Conservation (phyloP, 345 rosid species). For the Citrus hindsii region DNA sequence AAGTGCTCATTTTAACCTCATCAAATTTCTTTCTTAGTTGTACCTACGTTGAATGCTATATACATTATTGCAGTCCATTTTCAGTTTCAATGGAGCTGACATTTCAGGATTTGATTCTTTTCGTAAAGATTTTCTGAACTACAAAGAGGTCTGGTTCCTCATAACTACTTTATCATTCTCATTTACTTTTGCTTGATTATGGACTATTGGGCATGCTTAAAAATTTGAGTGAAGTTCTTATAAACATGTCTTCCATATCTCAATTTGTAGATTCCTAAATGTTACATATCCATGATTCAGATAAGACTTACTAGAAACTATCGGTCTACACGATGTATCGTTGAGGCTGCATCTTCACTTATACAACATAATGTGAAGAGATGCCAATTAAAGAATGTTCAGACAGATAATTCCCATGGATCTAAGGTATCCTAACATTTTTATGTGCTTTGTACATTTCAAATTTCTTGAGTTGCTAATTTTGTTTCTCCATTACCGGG, state of each 20-base stretch:
- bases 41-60: not conserved
- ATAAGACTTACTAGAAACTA: slow-evolving; percentile 78
- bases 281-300: slow-evolving; percentile 40
- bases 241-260: not conserved
- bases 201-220: not conserved
- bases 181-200: not conserved
- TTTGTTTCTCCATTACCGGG: slow-evolving; percentile 17
- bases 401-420: slow-evolving; percentile 78
- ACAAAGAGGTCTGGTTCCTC: slow-evolving; percentile 63
- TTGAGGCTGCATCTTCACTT: slow-evolving; percentile 89
- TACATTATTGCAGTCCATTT: slow-evolving; percentile 68
- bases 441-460: not conserved
- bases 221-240: not conserved
- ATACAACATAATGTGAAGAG: slow-evolving; percentile 69
- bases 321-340: slow-evolving; percentile 78
- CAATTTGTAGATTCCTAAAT: slow-evolving; percentile 1
- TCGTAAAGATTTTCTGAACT: slow-evolving; percentile 69
- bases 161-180: not conserved
- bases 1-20: not conserved
- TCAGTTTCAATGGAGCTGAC: slow-evolving; percentile 93
- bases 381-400: slow-evolving; percentile 59
- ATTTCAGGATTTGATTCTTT: slow-evolving; percentile 88
- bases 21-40: not conserved
- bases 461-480: not conserved
- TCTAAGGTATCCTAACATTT: slow-evolving; percentile 60